Percentiles rank a stretch among this genome's conserved stretches.
phyloP scores from a whole-genome alignment of 2,329 filamentous ascomycete species.

The Corniculantispora saksenae region DNA sequence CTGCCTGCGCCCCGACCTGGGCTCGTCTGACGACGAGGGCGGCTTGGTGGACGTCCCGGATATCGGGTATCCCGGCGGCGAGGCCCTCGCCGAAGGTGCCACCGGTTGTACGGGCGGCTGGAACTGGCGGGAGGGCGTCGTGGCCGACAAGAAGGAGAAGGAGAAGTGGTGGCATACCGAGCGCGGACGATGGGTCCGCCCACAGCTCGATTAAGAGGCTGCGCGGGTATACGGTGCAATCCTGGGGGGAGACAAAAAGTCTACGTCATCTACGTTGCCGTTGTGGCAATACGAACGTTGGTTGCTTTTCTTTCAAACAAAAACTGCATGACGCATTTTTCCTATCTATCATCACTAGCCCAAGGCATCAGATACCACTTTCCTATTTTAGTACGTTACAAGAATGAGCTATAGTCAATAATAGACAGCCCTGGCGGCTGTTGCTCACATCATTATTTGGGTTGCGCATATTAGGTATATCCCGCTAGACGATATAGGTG shows the following conservation, averaged over 20 bases:
- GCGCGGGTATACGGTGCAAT: background rate
- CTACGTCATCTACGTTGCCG: background rate
- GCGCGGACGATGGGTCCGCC: conserved; percentile 44
- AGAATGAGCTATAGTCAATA: background rate
- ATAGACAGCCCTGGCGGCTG: background rate
- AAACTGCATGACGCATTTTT: conserved; percentile 9
- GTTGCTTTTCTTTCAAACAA: background rate
- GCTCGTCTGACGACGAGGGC: conserved; percentile 57
- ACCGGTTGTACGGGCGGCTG: conserved; percentile 47
- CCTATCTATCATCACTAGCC: conserved; percentile 1
- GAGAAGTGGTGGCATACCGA: conserved; percentile 55
- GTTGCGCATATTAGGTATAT: background rate
- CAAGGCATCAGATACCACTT: conserved; percentile 9
- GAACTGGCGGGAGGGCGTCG: conserved; percentile 41
- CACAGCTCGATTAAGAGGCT: background rate
- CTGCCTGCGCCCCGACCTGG: conserved; percentile 57
- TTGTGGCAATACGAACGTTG: conserved; percentile 4
- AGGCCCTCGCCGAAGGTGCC: conserved; percentile 36
- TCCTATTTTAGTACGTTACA: background rate
- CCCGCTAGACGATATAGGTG: background rate
- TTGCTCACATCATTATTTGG: background rate
- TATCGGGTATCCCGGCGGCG: conserved; percentile 49
- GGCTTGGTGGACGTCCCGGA: conserved; percentile 56
- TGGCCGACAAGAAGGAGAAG: conserved; percentile 48
- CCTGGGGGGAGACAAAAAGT: background rate